A percentile compares a stretch with the other conserved stretches of the same genome.
These are phyloP conservation scores for Penicillium nucicola DNA, from an alignment of 495 filamentous ascomycete species.

Conservation along the genomic window DNA sequence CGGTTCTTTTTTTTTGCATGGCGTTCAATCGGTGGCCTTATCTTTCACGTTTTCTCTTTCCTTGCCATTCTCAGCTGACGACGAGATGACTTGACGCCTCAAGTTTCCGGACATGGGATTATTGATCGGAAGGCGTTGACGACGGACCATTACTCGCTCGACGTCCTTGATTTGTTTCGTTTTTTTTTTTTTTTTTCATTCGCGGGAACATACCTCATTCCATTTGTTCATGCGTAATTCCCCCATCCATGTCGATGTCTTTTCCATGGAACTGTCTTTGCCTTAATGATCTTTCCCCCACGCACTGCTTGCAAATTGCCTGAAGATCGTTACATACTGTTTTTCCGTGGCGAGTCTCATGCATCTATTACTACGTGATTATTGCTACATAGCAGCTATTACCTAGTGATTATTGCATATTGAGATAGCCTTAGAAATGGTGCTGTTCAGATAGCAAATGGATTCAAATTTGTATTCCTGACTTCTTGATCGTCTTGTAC, in stretches of 20 bases:
- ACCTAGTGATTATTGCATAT: slow-evolving; percentile 13
- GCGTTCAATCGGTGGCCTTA: slow-evolving; percentile 15
- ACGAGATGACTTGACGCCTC: slow-evolving; percentile 24
- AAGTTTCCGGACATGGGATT: slow-evolving; percentile 16
- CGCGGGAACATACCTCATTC: slow-evolving; percentile 23
- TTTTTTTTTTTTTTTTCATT: slow-evolving; percentile 12
- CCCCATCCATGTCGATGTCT: neutral
- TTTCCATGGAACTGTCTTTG: neutral
- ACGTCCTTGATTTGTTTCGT: slow-evolving; percentile 18
- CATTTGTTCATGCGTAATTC: slow-evolving; percentile 8
- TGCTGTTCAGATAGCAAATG: slow-evolving; percentile 1
- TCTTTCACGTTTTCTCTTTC: slow-evolving; percentile 16
- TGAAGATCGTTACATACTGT: slow-evolving; percentile 5
- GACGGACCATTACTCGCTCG: slow-evolving; percentile 12
- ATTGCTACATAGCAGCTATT: slow-evolving; percentile 9
- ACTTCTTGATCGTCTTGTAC: neutral
- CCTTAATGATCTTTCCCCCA: slow-evolving; percentile 16
- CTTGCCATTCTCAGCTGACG: slow-evolving; percentile 14
- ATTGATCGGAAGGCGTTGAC: slow-evolving; percentile 22
- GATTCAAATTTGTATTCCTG: neutral
- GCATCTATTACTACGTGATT: slow-evolving; percentile 17
- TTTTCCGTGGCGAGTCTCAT: slow-evolving; percentile 8
- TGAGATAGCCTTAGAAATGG: slow-evolving; percentile 14
- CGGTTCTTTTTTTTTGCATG: slow-evolving; percentile 11
- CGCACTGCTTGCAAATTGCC: neutral